Percentiles rank a stretch among this genome's conserved stretches.
These are phyloP conservation scores for Achaetomium macrosporum DNA, from an alignment of 2,329 filamentous ascomycete genomes.

Conservation along the genomic window DNA sequence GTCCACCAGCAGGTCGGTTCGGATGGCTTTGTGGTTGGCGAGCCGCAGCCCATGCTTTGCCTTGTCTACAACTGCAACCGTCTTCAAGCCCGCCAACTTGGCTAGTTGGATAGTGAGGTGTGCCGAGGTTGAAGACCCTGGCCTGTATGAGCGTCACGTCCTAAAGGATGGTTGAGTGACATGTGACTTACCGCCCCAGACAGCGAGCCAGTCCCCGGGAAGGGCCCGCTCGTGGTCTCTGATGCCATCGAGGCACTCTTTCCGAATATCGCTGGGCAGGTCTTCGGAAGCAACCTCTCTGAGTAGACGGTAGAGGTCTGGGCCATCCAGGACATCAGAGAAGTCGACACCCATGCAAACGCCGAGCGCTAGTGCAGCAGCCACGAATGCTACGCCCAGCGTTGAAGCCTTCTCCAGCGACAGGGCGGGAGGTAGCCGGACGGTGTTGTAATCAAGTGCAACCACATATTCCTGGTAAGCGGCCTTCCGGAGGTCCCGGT, in stretches of 20 bases:
- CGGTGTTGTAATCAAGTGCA: slow-evolving; percentile 58
- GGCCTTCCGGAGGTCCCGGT: slow-evolving; percentile 65
- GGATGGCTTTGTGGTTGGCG: slow-evolving; percentile 37
- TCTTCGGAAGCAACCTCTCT: slow-evolving; percentile 38
- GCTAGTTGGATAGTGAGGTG: slow-evolving; percentile 63
- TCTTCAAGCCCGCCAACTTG: slow-evolving; percentile 57
- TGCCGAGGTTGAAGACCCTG: slow-evolving; percentile 63
- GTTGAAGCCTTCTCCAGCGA: slow-evolving; percentile 53
- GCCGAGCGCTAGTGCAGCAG: slow-evolving; percentile 59
- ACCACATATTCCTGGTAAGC: slow-evolving; percentile 67
- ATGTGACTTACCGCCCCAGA: slow-evolving; percentile 58
- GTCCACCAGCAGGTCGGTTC: slow-evolving; percentile 62
- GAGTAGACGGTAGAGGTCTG: slow-evolving; percentile 52
- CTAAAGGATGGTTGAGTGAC: not conserved
- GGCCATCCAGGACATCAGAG: slow-evolving; percentile 43
- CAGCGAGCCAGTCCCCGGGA: slow-evolving; percentile 61
- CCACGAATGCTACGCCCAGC: slow-evolving; percentile 66
- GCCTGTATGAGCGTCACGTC: not conserved
- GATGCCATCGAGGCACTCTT: slow-evolving; percentile 57
- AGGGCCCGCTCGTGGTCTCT: slow-evolving; percentile 46
- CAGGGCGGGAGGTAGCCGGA: slow-evolving; percentile 51
- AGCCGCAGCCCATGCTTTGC: slow-evolving; percentile 59
- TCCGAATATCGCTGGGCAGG: slow-evolving; percentile 55
- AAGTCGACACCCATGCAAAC: slow-evolving; percentile 67
- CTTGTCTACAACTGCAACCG: slow-evolving; percentile 61